Base-by-base conservation (phyloP, 139 green algal species). In the Coelastrella sp. region DNA sequence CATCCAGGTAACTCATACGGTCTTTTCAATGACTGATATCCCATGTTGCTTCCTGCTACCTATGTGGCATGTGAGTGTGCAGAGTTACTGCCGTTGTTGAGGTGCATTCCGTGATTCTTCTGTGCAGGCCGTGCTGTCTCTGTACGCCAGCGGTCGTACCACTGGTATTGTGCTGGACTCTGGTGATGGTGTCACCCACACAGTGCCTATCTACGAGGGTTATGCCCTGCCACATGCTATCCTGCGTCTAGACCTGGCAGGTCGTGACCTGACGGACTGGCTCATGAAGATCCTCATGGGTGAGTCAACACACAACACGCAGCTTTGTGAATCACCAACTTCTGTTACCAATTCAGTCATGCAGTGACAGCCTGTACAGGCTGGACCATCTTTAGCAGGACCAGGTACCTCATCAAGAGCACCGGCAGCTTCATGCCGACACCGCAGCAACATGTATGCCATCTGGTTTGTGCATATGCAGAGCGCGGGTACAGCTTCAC, bases 401-500 rank as follows among this genome's bases (percentile, higher is more conserved):
- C 11, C 45, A 57, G 45, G 15, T n/a, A n/a, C n/a, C n/a, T n/a
- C n/a, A n/a, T n/a, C n/a, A n/a, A n/a, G n/a, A n/a, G n/a, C n/a
- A n/a, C n/a, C n/a, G n/a, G n/a, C n/a, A n/a, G n/a, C n/a, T n/a
- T n/a, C n/a, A n/a, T n/a, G n/a, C n/a, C n/a, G n/a, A n/a, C n/a
- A n/a, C n/a, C n/a, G n/a, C n/a, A n/a, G n/a, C n/a, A n/a, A n/a
- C n/a, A n/a, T n/a, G n/a, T n/a, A n/a, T n/a, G n/a, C n/a, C n/a
- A n/a, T n/a, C n/a, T n/a, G 27, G 53, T 64, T 1, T 64, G 17
- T 19, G 27, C 17, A 32, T 19, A 9, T 69, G 62, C 93, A 84
- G 97, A 99, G 92, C 94, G 97, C 41, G 97, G 97, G 64, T 99
- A 99, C 94, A 96, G 90, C 50, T 99, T 99, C 94, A 99, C 95